Conservation (phyloP, 164 flowering plant genomes). For the grape (Vitis vinifera) region ASM3070453v1 NC_081805.1:10729001-10729500, state of each 20-base stretch:
- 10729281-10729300: conserved; percentile 70
- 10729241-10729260: conserved; percentile 80
- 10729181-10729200: conserved; percentile 56
- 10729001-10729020: too few relatives aligned
- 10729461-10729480: not conserved
- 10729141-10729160: not conserved
- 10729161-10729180: not conserved
- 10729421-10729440: not conserved
- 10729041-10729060: not conserved
- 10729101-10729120: not conserved
- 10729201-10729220: conserved; percentile 76
- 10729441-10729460: not conserved
- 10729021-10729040: not conserved
- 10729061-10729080: not conserved
- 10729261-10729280: conserved; percentile 60
- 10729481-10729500: not conserved
- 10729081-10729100: not conserved
- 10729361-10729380: not conserved
- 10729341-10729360: not conserved
- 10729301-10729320: not conserved
- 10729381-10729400: not conserved
- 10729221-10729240: conserved; percentile 81
- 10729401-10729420: not conserved
- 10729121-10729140: not conserved
- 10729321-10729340: too few relatives aligned